Evolutionary conservation across 2,329 filamentous ascomycete species (phyloP).

Genomic region (Didymosphaeria variabile): DNA sequence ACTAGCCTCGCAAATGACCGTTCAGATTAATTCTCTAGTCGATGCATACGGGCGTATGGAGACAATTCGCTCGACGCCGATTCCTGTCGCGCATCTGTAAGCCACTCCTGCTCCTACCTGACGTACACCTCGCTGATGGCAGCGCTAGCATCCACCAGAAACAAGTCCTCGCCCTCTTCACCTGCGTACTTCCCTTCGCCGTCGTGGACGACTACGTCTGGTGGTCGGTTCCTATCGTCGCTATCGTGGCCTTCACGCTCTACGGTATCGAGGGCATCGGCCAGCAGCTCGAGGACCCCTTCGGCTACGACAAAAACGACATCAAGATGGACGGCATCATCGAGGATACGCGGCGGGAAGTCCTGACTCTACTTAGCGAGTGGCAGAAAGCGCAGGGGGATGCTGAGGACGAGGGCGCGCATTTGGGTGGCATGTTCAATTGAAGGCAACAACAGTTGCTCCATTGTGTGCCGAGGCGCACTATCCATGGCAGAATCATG

Average conservation of each 20-base stretch:
- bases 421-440: constrained; percentile 46
- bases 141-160: constrained; percentile 65
- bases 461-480: not conserved
- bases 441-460: constrained; percentile 8
- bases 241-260: constrained; percentile 69
- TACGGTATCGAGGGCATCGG: constrained; percentile 73
- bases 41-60: constrained; percentile 71
- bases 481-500: not conserved
- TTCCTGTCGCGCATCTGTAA: constrained; percentile 69
- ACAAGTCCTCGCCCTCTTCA: constrained; percentile 70
- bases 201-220: constrained; percentile 70
- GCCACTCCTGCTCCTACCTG: constrained; percentile 16
- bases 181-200: constrained; percentile 68
- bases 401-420: constrained; percentile 29
- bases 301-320: constrained; percentile 71
- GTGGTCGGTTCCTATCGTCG: constrained; percentile 68
- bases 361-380: constrained; percentile 66
- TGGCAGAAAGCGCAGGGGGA: constrained; percentile 58
- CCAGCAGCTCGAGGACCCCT: constrained; percentile 71
- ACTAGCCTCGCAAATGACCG: constrained; percentile 65
- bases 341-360: constrained; percentile 67
- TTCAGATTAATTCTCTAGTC: constrained; percentile 65
- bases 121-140: constrained; percentile 2
- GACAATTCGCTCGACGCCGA: constrained; percentile 70
- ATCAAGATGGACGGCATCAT: constrained; percentile 74